Evolutionary conservation across 2,329 filamentous ascomycete species (phyloP).

Genomic region (Diaporthe sp.): DNA sequence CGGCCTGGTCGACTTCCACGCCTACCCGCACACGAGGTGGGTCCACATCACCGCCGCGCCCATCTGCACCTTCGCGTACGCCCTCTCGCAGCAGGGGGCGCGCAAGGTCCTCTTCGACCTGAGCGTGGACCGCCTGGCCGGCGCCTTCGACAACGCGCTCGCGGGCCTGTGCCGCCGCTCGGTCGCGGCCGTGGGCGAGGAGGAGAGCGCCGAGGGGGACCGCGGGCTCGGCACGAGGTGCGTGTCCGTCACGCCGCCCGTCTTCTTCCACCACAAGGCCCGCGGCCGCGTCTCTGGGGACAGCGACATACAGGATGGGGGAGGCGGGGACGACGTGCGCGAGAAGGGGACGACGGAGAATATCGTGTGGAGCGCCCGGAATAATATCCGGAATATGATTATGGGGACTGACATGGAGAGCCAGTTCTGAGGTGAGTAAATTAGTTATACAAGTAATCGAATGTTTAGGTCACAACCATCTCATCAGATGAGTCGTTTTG

Average conservation of each 20-base stretch:
- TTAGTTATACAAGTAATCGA: background rate
- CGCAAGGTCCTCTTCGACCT: conserved; percentile 53
- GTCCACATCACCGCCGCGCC: conserved; percentile 34
- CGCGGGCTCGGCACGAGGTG: conserved; percentile 46
- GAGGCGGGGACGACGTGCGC: conserved; percentile 43
- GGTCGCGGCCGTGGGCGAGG: conserved; percentile 45
- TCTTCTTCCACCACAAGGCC: conserved; percentile 53
- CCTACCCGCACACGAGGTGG: conserved; percentile 36
- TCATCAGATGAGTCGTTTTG: background rate
- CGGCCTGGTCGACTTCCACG: conserved; percentile 48
- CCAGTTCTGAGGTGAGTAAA: conserved; percentile 40
- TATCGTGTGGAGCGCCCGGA: conserved; percentile 50
- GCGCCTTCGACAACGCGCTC: conserved; percentile 54
- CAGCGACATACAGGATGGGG: conserved; percentile 50
- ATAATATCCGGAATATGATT: conserved; percentile 51
- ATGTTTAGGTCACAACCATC: background rate
- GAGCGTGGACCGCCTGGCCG: conserved; percentile 50
- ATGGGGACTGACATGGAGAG: conserved; percentile 46
- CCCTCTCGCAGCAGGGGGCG: conserved; percentile 51
- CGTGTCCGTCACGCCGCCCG: conserved; percentile 51
- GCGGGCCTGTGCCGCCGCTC: conserved; percentile 53
- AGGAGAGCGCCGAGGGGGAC: conserved; percentile 23
- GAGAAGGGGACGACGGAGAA: conserved; percentile 51
- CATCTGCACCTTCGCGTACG: conserved; percentile 51
- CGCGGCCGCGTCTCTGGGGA: conserved; percentile 49